Base-by-base conservation (phyloP, 129 eudicot genomes). In the Lonicera japonica region DNA sequence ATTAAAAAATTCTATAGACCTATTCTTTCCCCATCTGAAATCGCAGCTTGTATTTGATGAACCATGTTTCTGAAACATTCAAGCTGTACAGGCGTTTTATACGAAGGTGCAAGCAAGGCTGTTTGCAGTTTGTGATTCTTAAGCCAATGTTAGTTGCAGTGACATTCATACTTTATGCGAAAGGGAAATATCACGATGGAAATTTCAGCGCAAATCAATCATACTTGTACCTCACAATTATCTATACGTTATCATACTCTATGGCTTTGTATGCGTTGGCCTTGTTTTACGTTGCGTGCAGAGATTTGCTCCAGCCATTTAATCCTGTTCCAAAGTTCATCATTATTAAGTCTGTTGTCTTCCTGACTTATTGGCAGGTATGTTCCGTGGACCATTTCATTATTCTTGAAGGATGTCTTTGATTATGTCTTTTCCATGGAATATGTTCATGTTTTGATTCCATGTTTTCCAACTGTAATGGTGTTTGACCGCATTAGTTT, bases 331-430 rank as follows among this genome's bases (percentile, higher is more conserved):
- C 98, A 1, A 92, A 92, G 77, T 92, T 92, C 68, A 73, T 92
- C 74, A 82, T 91, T 19, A 92, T 92, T 45, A 92, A 92, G 54
- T 87, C 96, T 39, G 98, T 92, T 1, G 95, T 87, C 24, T 92
- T 92, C 69, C 80, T 92, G 68, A 92, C 98, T 17, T 92, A 87
- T 73, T 92, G 98, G 98, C 98, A 92, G 97, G 97, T 86, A 83
- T 4, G 16, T 13, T 20, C 36, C 21, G 12, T 50, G 8, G 13
- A 8, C 50, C 8, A 1, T 43, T 2, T 43, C 50, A 43, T n/a
- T n/a, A 43, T 43, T 43, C 50, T 43, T 43, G 50, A 43, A 43
- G 14, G n/a, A n/a, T n/a, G n/a, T n/a, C n/a, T n/a, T n/a, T n/a
- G n/a, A n/a, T n/a, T n/a, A n/a, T n/a, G n/a, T n/a, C n/a, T n/a